phyloP scores from a whole-genome alignment of 805 yeast species.

The Starmerella geochares region DNA sequence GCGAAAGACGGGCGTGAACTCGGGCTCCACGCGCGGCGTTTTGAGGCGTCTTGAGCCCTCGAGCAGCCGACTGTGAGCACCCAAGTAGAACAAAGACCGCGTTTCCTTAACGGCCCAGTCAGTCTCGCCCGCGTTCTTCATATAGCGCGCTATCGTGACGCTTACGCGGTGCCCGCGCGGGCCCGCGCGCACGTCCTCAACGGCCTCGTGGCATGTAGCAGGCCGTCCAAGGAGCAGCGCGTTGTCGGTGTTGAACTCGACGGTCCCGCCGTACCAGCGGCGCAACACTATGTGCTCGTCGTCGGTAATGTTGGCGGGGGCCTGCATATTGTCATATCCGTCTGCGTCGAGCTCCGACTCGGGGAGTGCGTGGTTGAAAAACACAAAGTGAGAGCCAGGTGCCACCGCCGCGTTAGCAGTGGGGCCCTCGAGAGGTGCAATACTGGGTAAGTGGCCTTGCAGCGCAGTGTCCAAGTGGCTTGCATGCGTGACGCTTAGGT shows the following conservation, averaged over 20 bases:
- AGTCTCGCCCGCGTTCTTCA: constrained; percentile 29
- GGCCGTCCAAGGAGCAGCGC: constrained; percentile 34
- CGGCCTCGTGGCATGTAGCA: constrained; percentile 45
- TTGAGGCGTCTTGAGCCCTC: background rate
- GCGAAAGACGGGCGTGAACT: constrained; percentile 9
- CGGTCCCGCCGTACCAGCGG: constrained; percentile 70
- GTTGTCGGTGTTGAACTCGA: constrained; percentile 35
- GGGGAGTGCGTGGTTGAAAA: constrained; percentile 48
- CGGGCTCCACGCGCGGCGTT: background rate
- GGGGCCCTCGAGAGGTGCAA: background rate
- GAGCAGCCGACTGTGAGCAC: background rate
- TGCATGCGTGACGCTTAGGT: constrained; percentile 28
- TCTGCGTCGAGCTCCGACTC: constrained; percentile 48
- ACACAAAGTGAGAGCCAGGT: constrained; percentile 56
- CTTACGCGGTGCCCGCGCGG: constrained; percentile 27
- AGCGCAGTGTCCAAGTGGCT: constrained; percentile 28
- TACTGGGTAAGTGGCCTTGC: constrained; percentile 25
- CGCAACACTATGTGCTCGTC: constrained; percentile 39
- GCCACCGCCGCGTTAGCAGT: background rate
- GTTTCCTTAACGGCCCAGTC: constrained; percentile 39
- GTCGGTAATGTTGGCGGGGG: constrained; percentile 37
- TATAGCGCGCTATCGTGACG: constrained; percentile 47
- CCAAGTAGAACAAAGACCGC: constrained; percentile 54
- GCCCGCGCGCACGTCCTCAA: constrained; percentile 29
- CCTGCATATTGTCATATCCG: constrained; percentile 73